Evolutionary conservation across 2,329 filamentous ascomycete species (phyloP).

Genomic region (Aspergillus aculeatinus): DNA sequence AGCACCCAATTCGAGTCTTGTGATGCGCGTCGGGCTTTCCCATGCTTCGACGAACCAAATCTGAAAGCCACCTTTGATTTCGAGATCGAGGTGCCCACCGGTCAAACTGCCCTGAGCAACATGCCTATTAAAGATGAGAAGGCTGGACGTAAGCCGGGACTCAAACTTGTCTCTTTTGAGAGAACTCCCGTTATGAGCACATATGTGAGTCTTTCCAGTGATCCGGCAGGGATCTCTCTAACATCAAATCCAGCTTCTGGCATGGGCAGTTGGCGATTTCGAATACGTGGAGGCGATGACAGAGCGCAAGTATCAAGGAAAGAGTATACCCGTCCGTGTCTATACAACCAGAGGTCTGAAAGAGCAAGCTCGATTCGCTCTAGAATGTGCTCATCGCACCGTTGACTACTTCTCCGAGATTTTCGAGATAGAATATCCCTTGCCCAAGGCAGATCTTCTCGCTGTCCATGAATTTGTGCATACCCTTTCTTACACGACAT

Average conservation of each 20-base stretch:
- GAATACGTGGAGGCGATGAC: slow-evolving; percentile 94
- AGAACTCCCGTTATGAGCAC: slow-evolving; percentile 88
- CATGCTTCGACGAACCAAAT: slow-evolving; percentile 97
- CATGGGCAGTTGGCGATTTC: slow-evolving; percentile 95
- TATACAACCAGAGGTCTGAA: slow-evolving; percentile 95
- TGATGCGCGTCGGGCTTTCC: slow-evolving; percentile 91
- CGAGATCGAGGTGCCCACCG: slow-evolving; percentile 83
- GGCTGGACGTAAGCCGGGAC: slow-evolving; percentile 64
- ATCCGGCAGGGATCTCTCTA: slow-evolving; percentile 28
- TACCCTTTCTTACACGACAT: slow-evolving; percentile 17
- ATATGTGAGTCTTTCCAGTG: slow-evolving; percentile 51
- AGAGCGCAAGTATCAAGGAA: slow-evolving; percentile 84
- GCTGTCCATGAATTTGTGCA: slow-evolving; percentile 90
- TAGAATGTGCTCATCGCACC: slow-evolving; percentile 87
- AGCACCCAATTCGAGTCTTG: slow-evolving; percentile 98
- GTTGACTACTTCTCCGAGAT: slow-evolving; percentile 96
- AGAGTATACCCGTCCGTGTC: slow-evolving; percentile 86
- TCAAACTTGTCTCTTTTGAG: slow-evolving; percentile 73
- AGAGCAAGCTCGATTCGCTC: slow-evolving; percentile 83
- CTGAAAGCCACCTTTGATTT: slow-evolving; percentile 96
- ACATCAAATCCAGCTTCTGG: slow-evolving; percentile 70
- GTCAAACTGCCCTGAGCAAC: slow-evolving; percentile 87
- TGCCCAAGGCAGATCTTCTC: slow-evolving; percentile 87
- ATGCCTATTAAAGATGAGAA: slow-evolving; percentile 81
- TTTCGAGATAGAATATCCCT: slow-evolving; percentile 87